Evolutionary conservation across 2,329 filamentous ascomycete species (phyloP), one percentile per base, ranked within the genome.

Genomic region (Fusarium buharicum): DNA sequence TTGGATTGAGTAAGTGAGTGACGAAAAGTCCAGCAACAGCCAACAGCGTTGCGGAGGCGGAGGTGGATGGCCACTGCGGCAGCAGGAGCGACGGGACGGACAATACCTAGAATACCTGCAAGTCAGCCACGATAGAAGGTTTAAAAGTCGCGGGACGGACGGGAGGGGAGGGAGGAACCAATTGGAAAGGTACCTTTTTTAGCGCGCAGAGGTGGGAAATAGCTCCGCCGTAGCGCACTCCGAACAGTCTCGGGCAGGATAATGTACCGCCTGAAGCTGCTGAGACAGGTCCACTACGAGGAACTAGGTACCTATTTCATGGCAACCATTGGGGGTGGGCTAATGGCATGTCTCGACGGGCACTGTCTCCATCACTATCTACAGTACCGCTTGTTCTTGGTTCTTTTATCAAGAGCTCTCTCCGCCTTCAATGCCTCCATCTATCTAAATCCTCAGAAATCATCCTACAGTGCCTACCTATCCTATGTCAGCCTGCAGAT

Each of bases 401-500:
- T n/a, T n/a, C n/a, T n/a, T n/a, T n/a, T n/a, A n/a, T n/a, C n/a
- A n/a, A n/a, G n/a, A n/a, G 22, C 22, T 24, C 8, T 24, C 22
- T 24, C 22, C 22, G 22, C 22, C 22, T 24, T 24, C 6, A 24
- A 24, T 24, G 22, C 22, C 8, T 24, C 22, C 22, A 24, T 24
- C 22, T 24, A 24, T 24, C 6, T 24, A 24, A 24, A 24, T 24
- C 20, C 6, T 6, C 22, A 24, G 22, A 24, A 24, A 24, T 2
- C 22, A 24, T 24, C 6, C 8, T 24, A 24, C 22, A 24, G 22
- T 8, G 4, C 22, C 4, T 24, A 24, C 22, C 22, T 24, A 24
- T n/a, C 22, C 22, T 24, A 24, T 24, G 31, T 33, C 64, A 58
- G 37, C 55, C 51, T 66, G 60, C 67, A 70, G 57, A 61, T 68